phyloP scores from a whole-genome alignment of 371 early-diverging fungal species.

The Lichtheimia corymbifera region DNA sequence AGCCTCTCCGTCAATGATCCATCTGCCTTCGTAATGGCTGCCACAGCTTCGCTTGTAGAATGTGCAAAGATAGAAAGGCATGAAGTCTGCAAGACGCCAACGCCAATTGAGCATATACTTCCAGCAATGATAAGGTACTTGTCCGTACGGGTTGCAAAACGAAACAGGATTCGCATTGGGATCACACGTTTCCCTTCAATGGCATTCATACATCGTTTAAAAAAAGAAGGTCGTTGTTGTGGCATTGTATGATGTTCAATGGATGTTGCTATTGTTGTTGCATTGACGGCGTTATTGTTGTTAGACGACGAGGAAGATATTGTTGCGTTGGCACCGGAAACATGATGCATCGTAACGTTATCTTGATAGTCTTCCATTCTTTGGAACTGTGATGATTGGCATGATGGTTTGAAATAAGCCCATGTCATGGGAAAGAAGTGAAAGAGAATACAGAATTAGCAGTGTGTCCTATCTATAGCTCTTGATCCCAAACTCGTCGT shows the following conservation, averaged over 20 bases:
- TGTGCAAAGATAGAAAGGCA: conserved; percentile 26
- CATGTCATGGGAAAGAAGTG: too few relatives aligned
- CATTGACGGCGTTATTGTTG: too few relatives aligned
- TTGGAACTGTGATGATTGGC: too few relatives aligned
- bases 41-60: conserved; percentile 9
- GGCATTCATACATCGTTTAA: too few relatives aligned
- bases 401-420: too few relatives aligned
- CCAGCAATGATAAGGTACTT: conserved; percentile 22
- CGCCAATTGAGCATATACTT: conserved; percentile 15
- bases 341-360: too few relatives aligned
- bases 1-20: conserved; percentile 11
- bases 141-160: conserved; percentile 69
- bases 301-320: background rate
- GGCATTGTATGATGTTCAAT: conserved; percentile 4
- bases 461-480: too few relatives aligned
- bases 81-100: conserved; percentile 24
- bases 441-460: too few relatives aligned
- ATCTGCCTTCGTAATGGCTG: background rate
- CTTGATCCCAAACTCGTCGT: too few relatives aligned
- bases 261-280: background rate
- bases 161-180: conserved; percentile 58
- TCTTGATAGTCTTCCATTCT: too few relatives aligned
- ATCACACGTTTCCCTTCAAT: conserved; percentile 19
- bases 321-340: background rate
- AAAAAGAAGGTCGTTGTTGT: too few relatives aligned